Percentiles rank a stretch among this genome's conserved stretches.
phyloP scores from a whole-genome alignment of 2,329 filamentous ascomycete species.

The Diplodia sapinea region DNA sequence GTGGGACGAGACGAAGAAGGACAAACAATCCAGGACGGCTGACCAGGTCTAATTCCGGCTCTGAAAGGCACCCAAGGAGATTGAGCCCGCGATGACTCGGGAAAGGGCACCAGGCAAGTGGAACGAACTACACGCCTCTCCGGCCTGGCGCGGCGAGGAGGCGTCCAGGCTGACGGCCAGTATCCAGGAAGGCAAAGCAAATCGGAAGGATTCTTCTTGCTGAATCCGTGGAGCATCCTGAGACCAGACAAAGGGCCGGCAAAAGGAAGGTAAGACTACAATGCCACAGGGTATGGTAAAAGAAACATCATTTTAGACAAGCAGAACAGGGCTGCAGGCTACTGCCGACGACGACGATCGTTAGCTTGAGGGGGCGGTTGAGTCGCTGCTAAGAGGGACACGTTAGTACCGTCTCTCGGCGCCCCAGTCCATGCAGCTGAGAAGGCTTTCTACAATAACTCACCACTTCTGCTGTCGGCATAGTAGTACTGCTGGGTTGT shows the following conservation, averaged over 20 bases:
- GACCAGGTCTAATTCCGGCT: conserved; percentile 30
- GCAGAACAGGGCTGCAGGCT: conserved; percentile 23
- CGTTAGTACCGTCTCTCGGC: conserved; percentile 25
- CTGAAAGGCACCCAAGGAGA: conserved; percentile 25
- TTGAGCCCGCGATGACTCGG: conserved; percentile 3
- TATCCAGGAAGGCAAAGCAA: background rate
- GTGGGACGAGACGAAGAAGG: conserved; percentile 25
- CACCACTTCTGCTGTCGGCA: conserved; percentile 32
- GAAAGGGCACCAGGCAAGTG: background rate
- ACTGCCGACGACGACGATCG: conserved; percentile 32
- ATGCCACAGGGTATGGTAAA: conserved; percentile 27
- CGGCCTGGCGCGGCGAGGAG: conserved; percentile 16
- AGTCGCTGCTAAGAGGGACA: conserved; percentile 30
- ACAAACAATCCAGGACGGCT: conserved; percentile 29
- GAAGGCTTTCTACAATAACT: conserved; percentile 12
- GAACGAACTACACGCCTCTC: conserved; percentile 15
- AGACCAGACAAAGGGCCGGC: conserved; percentile 22
- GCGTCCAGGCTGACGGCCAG: conserved; percentile 26
- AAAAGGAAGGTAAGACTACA: conserved; percentile 28
- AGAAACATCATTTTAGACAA: conserved; percentile 28
- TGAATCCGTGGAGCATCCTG: conserved; percentile 29
- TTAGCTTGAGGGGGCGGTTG: conserved; percentile 32
- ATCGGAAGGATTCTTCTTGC: conserved; percentile 12
- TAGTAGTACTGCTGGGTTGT: conserved; percentile 31
- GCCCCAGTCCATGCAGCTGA: conserved; percentile 20